phyloP scores from a whole-genome alignment of 192 early-diverging fungal genomes.

The Phlyctochytrium bullatum region DNA sequence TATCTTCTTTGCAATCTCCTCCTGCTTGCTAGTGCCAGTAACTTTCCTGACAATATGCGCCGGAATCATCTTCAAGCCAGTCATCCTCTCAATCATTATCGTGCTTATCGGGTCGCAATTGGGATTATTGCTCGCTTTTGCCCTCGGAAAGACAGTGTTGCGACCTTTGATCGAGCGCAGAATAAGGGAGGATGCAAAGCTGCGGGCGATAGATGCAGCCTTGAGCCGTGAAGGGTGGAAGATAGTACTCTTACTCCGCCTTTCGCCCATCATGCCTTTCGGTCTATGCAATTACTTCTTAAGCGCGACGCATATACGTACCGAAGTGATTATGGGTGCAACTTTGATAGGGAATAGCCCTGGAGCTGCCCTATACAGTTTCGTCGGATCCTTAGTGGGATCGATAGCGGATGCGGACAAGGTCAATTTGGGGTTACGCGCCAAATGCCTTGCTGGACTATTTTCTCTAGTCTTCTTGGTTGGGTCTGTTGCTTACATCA shows the following conservation, averaged over 20 bases:
- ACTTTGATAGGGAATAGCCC: slow-evolving; percentile 18
- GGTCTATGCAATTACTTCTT: slow-evolving; percentile 29
- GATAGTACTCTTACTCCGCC: slow-evolving; percentile 26
- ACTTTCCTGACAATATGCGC: slow-evolving; percentile 20
- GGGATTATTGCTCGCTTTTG: slow-evolving; percentile 9
- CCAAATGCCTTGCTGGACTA: slow-evolving; percentile 10
- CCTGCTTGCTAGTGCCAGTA: slow-evolving; percentile 13
- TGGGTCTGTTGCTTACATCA: slow-evolving; percentile 29
- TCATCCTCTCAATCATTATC: slow-evolving; percentile 10
- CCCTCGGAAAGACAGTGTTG: slow-evolving; percentile 20
- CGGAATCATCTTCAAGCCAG: slow-evolving; percentile 27
- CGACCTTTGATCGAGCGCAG: slow-evolving; percentile 22
- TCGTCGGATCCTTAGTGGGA: slow-evolving; percentile 27
- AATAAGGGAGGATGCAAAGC: slow-evolving; percentile 5
- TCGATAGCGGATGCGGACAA: slow-evolving; percentile 6
- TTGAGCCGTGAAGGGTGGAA: slow-evolving; percentile 17
- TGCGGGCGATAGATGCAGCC: slow-evolving; percentile 20
- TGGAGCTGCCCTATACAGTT: slow-evolving; percentile 17
- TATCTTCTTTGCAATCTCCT: slow-evolving; percentile 11
- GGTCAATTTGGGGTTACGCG: not conserved
- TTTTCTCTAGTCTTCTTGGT: slow-evolving; percentile 11
- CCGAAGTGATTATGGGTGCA: slow-evolving; percentile 1
- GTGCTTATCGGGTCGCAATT: slow-evolving; percentile 31
- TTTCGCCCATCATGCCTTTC: slow-evolving; percentile 27
- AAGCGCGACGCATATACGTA: slow-evolving; percentile 20